Evolutionary conservation across 2,329 filamentous ascomycete genomes (phyloP).

Genomic region (Aspergillus sp.): DNA sequence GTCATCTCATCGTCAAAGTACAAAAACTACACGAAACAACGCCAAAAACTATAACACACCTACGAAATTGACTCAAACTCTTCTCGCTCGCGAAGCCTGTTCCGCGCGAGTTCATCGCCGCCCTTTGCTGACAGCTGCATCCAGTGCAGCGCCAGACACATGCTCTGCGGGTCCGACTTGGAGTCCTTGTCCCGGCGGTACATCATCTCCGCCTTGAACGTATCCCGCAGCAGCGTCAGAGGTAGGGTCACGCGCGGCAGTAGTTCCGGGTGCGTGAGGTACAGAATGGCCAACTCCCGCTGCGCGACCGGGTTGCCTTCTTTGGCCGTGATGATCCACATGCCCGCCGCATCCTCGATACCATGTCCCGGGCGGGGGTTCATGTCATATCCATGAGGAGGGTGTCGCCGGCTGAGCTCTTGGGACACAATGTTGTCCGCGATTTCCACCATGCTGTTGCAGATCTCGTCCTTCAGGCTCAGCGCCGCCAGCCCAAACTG

Average conservation of each 20-base stretch:
- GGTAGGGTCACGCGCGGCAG: constrained; percentile 77
- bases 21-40: not conserved
- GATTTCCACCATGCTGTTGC: constrained; percentile 76
- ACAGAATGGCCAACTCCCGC: constrained; percentile 88
- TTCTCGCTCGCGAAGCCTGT: constrained; percentile 71
- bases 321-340: constrained; percentile 91
- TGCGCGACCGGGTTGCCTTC: constrained; percentile 87
- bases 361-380: constrained; percentile 28
- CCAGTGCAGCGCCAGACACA: constrained; percentile 96
- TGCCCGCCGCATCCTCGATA: constrained; percentile 73
- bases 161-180: constrained; percentile 77
- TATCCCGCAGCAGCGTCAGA: constrained; percentile 77
- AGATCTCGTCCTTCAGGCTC: constrained; percentile 83
- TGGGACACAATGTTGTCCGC: constrained; percentile 67
- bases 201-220: constrained; percentile 86
- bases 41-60: constrained; percentile 24
- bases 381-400: constrained; percentile 28
- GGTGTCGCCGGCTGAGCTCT: constrained; percentile 40
- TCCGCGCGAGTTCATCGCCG: constrained; percentile 80
- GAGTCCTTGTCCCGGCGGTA: constrained; percentile 60
- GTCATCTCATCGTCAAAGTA: constrained; percentile 5
- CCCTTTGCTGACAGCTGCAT: constrained; percentile 86
- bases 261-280: constrained; percentile 85
- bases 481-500: constrained; percentile 84
- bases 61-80: constrained; percentile 60